A percentile compares a stretch with the other conserved stretches of the same genome.
Conservation (phyloP, 2,329 filamentous ascomycete genomes). For the Drechslerella coelobrocha region DNA sequence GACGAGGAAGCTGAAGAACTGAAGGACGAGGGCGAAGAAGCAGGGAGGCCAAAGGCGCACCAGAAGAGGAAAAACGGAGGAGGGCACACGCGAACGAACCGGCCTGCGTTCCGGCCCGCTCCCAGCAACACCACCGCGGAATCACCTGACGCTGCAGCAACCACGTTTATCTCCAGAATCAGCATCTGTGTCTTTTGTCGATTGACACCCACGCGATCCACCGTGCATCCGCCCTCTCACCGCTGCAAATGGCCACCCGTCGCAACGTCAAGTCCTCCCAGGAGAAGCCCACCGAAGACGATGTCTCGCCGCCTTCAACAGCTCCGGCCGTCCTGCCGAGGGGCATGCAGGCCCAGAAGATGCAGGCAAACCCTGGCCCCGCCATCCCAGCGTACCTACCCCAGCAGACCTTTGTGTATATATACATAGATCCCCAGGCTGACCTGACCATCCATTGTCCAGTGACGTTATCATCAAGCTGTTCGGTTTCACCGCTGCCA, state of each 20-base stretch:
- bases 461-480: constrained; percentile 90
- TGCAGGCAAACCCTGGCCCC: constrained; percentile 66
- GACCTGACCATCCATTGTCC: no score
- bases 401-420: no score
- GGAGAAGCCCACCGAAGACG: constrained; percentile 70
- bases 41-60: constrained; percentile 3
- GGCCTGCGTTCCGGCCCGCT: no score
- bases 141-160: neutral
- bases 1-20: neutral
- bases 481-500: constrained; percentile 85
- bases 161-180: neutral
- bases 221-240: neutral
- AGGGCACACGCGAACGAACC: neutral
- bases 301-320: constrained; percentile 66
- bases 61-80: neutral
- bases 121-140: no score
- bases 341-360: constrained; percentile 58
- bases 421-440: neutral
- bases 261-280: constrained; percentile 65
- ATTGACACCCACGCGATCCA: no score
- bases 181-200: no score
- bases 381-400: constrained; percentile 80
- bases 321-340: constrained; percentile 57
- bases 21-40: neutral
- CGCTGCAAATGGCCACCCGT: constrained; percentile 77